Percentiles rank a stretch among this genome's conserved stretches.
Conservation (phyloP, 139 green algal genomes). For the Chlamydomonas asymmetrica region DNA sequence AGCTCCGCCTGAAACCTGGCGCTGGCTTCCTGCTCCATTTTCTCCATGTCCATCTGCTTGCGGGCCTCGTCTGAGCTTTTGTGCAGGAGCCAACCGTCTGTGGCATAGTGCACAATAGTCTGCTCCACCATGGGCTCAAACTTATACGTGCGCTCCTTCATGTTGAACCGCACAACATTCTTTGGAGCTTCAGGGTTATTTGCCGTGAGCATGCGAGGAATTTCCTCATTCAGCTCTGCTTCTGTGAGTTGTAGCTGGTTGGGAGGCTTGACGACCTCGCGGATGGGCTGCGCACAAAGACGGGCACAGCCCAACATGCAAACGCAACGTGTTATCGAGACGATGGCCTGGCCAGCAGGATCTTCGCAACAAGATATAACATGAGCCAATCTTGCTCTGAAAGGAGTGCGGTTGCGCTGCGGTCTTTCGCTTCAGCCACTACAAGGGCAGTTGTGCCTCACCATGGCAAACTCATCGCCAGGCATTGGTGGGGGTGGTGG, state of each 20-base stretch:
- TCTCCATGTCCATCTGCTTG: constrained; percentile 76
- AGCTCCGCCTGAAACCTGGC: constrained; percentile 44
- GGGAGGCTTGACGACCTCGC: constrained; percentile 73
- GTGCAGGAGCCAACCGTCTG: constrained; percentile 83
- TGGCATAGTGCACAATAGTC: constrained; percentile 72
- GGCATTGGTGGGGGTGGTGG: constrained; percentile 54
- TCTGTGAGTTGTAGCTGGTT: constrained; percentile 79
- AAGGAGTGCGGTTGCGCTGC: too few species aligned
- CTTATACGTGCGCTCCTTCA: constrained; percentile 63
- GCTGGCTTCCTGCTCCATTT: constrained; percentile 65
- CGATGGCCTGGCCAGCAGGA: background rate
- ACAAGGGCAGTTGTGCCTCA: too few species aligned
- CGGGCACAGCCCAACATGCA: background rate
- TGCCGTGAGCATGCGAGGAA: constrained; percentile 83
- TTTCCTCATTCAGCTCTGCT: constrained; percentile 82
- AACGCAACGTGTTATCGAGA: too few species aligned
- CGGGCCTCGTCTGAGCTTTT: constrained; percentile 76
- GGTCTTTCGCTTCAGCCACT: too few species aligned
- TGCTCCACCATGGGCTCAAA: constrained; percentile 89
- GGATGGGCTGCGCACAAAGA: constrained; percentile 55
- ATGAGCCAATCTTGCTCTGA: too few species aligned
- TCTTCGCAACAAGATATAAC: background rate
- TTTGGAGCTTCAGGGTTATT: constrained; percentile 77
- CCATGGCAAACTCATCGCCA: constrained; percentile 64
- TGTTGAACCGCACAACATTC: constrained; percentile 83